Evolutionary conservation across 805 yeast genomes (phyloP), one percentile per base, ranked within the genome.

Genomic region (Wickerhamomyces rabaulensis): DNA sequence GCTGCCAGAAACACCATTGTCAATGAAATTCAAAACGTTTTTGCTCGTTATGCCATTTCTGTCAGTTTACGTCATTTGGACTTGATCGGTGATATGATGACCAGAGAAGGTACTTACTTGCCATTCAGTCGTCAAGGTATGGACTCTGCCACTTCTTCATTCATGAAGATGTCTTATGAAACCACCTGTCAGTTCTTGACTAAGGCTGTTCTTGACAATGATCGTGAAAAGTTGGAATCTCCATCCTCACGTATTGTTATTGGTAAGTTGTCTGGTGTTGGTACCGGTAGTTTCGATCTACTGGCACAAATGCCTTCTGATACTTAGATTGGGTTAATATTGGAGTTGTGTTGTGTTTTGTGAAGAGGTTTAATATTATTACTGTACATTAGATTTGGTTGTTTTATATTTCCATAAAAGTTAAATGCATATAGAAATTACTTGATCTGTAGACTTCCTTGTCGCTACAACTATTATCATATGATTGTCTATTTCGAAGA

Each of bases 71-170:
- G 99, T 67, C 99, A 94, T 73, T 80, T 94, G 70, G 99, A 94
- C 64, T 80, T 94, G 66, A 84, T 94, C 67, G 99, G 95, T 54
- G 99, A 94, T 68, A 87, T 88, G 89, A 94, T 94, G 99, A 94
- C 99, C 6, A 82, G 99, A 69, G 98, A 94, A 69, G 99, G 99
- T 62, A 80, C 95, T 2, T 94, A 91, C 64, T 71, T 92, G 64
- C 96, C 99, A 22, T 94, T 94, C 76, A 91, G 89, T 69, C 87
- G 99, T 76, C 97, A 89, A 71, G 99, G 99, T 68, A 91, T 95
- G 65, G 98, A 94, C 66, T 79, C 96, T 1, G 80, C 94, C 13
- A 90, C 97, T 2, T 91, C 98, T 8, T 87, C 98, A 16, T 88
- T 94, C 74, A 85, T 89, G 91, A 94, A 94, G 75, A 94, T 94